phyloP scores from a whole-genome alignment of 345 rosid genomes.

The Garcia nutans region DNA sequence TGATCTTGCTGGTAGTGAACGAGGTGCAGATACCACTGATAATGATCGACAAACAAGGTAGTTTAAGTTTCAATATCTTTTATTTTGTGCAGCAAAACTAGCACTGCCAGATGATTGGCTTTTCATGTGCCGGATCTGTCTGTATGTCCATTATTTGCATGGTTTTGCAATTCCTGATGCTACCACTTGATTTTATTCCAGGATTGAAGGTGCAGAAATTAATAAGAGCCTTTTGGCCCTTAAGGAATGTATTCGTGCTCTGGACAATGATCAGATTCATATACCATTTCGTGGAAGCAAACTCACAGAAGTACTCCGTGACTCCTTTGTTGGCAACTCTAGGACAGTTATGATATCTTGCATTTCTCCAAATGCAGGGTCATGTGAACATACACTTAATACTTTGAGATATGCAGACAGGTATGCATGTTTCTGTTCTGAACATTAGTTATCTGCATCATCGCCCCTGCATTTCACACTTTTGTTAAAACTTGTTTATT shows the following conservation, averaged over 20 bases:
- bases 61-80: not conserved
- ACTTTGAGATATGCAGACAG: constrained; percentile 96
- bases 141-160: not conserved
- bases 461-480: not conserved
- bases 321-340: constrained; percentile 94
- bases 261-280: constrained; percentile 94
- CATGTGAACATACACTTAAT: constrained; percentile 92
- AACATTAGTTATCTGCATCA: constrained; percentile 9
- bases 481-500: constrained; percentile 14
- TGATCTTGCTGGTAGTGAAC: constrained; percentile 99
- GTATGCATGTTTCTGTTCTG: constrained; percentile 38
- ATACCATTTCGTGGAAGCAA: constrained; percentile 96
- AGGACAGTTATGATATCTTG: constrained; percentile 96
- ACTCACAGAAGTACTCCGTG: constrained; percentile 96
- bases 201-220: constrained; percentile 95
- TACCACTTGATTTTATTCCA: constrained; percentile 26
- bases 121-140: no score
- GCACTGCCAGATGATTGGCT: no score
- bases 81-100: not conserved
- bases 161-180: constrained; percentile 7
- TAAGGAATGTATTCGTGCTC: constrained; percentile 94
- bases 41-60: constrained; percentile 99
- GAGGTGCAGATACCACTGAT: constrained; percentile 99
- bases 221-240: constrained; percentile 97
- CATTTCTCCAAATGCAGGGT: constrained; percentile 95